These are phyloP conservation scores for Scheffersomyces coipomensis DNA, from an alignment of 805 yeast species.

Conservation along the genomic window DNA sequence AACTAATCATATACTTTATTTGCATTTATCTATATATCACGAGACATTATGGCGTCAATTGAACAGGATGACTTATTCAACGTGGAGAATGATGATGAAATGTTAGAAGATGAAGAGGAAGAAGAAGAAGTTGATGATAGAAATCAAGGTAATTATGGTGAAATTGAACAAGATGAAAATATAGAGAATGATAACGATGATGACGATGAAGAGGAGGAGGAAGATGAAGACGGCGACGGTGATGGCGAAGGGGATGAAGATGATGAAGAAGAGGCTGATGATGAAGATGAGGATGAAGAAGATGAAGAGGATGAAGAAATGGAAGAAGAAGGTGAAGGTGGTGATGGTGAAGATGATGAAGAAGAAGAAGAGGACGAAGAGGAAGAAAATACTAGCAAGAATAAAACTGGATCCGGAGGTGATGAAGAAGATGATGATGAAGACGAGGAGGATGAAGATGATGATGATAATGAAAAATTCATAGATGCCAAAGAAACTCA, in stretches of 20 bases:
- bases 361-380: constrained; percentile 15
- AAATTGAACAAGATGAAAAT: constrained; percentile 17
- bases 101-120: constrained; percentile 15
- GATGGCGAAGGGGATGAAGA: constrained; percentile 16
- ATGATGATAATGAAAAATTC: constrained; percentile 16
- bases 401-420: constrained; percentile 1
- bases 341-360: constrained; percentile 12
- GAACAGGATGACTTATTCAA: constrained; percentile 27
- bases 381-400: constrained; percentile 11
- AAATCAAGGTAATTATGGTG: constrained; percentile 2
- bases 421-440: constrained; percentile 13
- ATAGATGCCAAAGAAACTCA: constrained; percentile 8
- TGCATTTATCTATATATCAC: too few relatives aligned
- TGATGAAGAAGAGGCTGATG: constrained; percentile 15
- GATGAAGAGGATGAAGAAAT: constrained; percentile 17
- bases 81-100: constrained; percentile 10
- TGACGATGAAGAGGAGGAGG: constrained; percentile 14
- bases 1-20: too few relatives aligned
- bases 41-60: constrained; percentile 10
- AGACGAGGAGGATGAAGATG: constrained; percentile 13
- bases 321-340: constrained; percentile 17
- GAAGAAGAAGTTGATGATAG: constrained; percentile 9
- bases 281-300: constrained; percentile 11
- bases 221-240: constrained; percentile 15
- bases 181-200: constrained; percentile 18